Conservation (phyloP, 306 rosid genomes). For the Leucaena leucocephala region DNA sequence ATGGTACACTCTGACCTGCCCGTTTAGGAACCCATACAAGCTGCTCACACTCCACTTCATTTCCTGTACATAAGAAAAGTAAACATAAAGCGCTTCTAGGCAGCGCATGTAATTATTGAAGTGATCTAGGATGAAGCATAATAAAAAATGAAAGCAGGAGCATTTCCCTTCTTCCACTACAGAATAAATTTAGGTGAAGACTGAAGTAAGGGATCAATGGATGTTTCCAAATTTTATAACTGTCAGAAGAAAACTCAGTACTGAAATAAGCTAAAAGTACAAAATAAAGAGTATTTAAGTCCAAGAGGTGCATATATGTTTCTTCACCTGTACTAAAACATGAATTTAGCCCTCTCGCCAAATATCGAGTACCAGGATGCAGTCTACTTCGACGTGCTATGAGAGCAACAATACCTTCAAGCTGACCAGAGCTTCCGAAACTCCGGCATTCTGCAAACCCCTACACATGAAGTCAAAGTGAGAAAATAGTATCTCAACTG, state of each 20-base stretch:
- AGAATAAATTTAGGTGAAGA: slow-evolving; percentile 18
- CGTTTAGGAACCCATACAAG: slow-evolving; percentile 91
- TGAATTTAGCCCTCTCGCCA: slow-evolving; percentile 97
- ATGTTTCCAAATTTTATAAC: slow-evolving; percentile 18
- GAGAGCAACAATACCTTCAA: slow-evolving; percentile 84
- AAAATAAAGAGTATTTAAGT: slow-evolving; percentile 24
- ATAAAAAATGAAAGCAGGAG: slow-evolving; percentile 25
- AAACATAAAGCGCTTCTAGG: slow-evolving; percentile 4
- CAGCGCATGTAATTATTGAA: background rate
- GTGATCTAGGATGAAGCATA: slow-evolving; percentile 6
- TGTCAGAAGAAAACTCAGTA: background rate
- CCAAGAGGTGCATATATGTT: slow-evolving; percentile 26
- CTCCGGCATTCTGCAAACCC: slow-evolving; percentile 96
- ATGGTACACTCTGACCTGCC: slow-evolving; percentile 88
- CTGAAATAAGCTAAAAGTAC: background rate
- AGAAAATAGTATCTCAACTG: slow-evolving; percentile 48
- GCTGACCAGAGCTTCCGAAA: slow-evolving; percentile 93
- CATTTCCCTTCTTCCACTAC: slow-evolving; percentile 25
- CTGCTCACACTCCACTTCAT: slow-evolving; percentile 99
- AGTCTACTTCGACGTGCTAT: slow-evolving; percentile 96
- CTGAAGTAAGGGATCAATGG: slow-evolving; percentile 1
- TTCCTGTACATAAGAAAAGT: slow-evolving; percentile 65
- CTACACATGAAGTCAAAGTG: slow-evolving; percentile 77
- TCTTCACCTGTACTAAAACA: slow-evolving; percentile 90
- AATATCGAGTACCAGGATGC: slow-evolving; percentile 98